Conservation (phyloP, 208 protist species). For the Trichomonas vaginalis region DNA sequence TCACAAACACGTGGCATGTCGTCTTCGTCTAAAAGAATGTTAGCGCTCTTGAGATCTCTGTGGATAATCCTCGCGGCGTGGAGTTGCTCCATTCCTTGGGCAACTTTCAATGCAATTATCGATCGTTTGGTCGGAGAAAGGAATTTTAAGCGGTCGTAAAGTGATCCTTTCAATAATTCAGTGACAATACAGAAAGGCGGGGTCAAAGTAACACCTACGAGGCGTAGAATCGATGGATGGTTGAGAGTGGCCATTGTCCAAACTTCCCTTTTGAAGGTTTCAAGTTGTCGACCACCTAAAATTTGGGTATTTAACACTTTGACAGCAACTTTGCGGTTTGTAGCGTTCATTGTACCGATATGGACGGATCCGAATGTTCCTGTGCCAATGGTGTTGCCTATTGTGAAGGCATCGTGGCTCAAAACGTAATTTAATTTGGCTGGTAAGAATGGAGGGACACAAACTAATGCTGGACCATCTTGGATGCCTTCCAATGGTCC, state of each 20-base stretch:
- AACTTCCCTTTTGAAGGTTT: background rate
- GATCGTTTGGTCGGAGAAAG: background rate
- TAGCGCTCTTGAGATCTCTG: constrained; percentile 39
- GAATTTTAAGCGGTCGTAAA: background rate
- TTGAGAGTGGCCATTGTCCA: background rate
- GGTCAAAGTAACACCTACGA: background rate
- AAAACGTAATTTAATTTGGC: background rate
- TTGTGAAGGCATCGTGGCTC: background rate
- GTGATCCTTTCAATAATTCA: background rate
- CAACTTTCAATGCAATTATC: constrained; percentile 31
- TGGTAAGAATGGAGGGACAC: background rate
- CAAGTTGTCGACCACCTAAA: background rate
- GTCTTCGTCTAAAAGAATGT: constrained; percentile 32
- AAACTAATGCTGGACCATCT: background rate
- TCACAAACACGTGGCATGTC: background rate
- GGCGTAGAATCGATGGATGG: background rate
- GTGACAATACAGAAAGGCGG: constrained; percentile 9
- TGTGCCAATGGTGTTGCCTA: background rate
- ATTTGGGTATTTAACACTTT: background rate
- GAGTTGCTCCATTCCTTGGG: constrained; percentile 39
- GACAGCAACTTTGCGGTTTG: background rate
- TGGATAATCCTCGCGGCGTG: constrained; percentile 40
- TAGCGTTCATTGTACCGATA: background rate
- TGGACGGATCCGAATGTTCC: background rate
- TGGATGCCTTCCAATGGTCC: background rate